A percentile compares a stretch with the other conserved stretches of the same genome.
phyloP scores from a whole-genome alignment of 2,329 filamentous ascomycete species.

The Sporothrix luriei region DNA sequence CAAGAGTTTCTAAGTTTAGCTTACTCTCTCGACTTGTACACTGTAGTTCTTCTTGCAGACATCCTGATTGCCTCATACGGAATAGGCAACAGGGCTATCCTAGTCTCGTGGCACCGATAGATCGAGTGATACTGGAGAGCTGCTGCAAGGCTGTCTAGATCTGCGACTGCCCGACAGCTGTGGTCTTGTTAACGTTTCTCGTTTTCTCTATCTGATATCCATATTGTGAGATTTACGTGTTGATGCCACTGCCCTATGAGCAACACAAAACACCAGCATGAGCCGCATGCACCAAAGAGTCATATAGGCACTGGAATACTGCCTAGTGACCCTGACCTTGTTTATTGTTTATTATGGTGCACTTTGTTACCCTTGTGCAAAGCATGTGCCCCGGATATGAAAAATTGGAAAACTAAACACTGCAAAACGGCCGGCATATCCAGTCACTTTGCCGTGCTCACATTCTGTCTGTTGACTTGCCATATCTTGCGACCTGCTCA shows the following conservation, averaged over 20 bases:
- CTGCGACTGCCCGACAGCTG: background rate
- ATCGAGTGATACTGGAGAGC: background rate
- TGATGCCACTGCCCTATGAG: constrained; percentile 12
- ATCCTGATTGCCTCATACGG: background rate
- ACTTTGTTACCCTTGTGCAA: background rate
- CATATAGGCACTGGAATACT: background rate
- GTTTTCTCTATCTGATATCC: background rate
- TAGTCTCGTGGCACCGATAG: background rate
- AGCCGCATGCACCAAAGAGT: background rate
- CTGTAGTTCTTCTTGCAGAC: background rate
- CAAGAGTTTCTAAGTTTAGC: background rate
- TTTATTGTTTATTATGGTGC: background rate
- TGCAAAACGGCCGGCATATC: background rate
- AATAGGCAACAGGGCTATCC: constrained; percentile 3
- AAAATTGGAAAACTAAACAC: background rate
- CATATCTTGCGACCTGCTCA: background rate
- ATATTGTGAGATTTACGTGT: background rate
- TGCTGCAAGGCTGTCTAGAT: constrained; percentile 13
- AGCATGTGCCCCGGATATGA: background rate
- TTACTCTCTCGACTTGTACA: background rate
- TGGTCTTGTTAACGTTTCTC: background rate
- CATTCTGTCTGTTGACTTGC: background rate
- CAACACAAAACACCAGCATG: background rate
- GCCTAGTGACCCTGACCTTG: background rate
- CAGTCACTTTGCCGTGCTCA: background rate